phyloP scores from a whole-genome alignment of 2,329 filamentous ascomycete species.

The Neofusicoccum kwambonambiense region DNA sequence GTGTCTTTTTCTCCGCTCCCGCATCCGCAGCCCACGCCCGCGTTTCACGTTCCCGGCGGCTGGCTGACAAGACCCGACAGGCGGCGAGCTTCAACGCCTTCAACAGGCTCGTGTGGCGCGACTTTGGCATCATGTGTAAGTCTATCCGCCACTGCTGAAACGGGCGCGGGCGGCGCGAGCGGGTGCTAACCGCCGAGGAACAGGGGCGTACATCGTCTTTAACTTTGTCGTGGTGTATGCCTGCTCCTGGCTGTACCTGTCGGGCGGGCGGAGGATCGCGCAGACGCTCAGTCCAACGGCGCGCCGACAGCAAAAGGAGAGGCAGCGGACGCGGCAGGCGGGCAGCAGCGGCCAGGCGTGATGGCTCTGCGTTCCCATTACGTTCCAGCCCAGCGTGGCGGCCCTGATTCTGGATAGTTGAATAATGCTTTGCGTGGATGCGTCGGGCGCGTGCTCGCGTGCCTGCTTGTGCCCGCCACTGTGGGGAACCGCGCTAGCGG shows the following conservation, averaged over 20 bases:
- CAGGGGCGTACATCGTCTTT: conserved; percentile 58
- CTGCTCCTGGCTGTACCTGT: conserved; percentile 56
- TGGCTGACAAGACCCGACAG: neutral
- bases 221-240: conserved; percentile 58
- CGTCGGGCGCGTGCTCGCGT: conserved; percentile 14
- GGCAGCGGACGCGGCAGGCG: neutral
- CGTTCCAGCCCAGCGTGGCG: neutral
- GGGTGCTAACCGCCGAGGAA: neutral
- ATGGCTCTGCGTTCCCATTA: neutral
- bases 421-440: neutral
- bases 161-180: conserved; percentile 13
- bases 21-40: neutral
- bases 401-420: neutral
- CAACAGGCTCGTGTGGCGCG: conserved; percentile 62
- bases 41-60: neutral
- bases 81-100: conserved; percentile 57
- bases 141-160: conserved; percentile 18
- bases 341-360: conserved; percentile 2
- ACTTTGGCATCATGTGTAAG: conserved; percentile 62
- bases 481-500: conserved; percentile 7
- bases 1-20: neutral
- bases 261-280: conserved; percentile 39
- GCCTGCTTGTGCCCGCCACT: neutral
- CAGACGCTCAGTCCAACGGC: neutral
- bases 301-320: conserved; percentile 8